Base-by-base conservation (phyloP, 2,329 filamentous ascomycete genomes). In the Akanthomyces lecanii region DNA sequence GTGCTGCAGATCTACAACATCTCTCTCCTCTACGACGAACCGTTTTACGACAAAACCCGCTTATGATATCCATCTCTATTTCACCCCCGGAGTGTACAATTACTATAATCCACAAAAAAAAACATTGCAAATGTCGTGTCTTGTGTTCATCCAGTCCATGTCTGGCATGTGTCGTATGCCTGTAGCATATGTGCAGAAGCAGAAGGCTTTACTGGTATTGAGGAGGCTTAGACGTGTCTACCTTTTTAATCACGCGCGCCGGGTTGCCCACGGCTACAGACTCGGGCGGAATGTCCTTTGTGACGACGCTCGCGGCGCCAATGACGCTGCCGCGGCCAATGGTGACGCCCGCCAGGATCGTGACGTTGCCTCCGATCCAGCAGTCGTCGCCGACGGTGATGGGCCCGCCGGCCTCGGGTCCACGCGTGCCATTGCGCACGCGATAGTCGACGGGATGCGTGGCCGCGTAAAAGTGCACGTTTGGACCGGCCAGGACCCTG, bases 251-350 rank as follows among this genome's bases (percentile, higher is more conserved):
- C 18, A 89, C 74, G 55, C 79, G 81, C 12, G 87, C 88, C 44
- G 89, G 89, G 68, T 90, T 91, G 0, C 89, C 89, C 21, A 80
- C 87, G 0, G 86, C 86, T 10, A 81, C 81, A 66, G 85, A 87
- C 8, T 83, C 81, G 5, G 85, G 81, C n/a, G 61, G 63, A 21
- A 91, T 83, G 73, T 89, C 80, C 76, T 89, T 95, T 2, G 90
- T 95, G 28, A 96, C 91, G 4, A 96, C 90, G 71, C 88, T 91
- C 1, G 89, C 91, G 1, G 92, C 92, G 1, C 91, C 92, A 65
- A 96, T 82, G 0, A 88, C 90, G 5, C 79, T 81, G 0, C 92
- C 91, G 61, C 82, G 81, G 0, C 92, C 92, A 66, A 96, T 89
- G 1, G 83, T 93, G 28, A 96, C 86, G 0, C 92, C 92, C 0